Evolutionary conservation across 1,139 yeast genomes (phyloP), one percentile per base, ranked within the genome.

Genomic region (Taiozyma onychis): DNA sequence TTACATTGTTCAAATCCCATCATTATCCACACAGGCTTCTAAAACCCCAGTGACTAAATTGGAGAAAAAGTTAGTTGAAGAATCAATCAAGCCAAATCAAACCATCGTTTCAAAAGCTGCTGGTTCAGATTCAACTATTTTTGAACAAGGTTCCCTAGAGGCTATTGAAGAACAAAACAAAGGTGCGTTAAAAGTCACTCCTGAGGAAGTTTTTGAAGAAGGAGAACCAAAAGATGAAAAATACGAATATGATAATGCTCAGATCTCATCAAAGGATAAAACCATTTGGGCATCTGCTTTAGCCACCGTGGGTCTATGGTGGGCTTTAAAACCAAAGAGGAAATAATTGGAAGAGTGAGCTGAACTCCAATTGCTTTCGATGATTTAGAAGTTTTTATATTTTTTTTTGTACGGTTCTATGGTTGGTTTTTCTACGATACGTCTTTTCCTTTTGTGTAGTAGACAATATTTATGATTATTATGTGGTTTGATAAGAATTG

Each of bases 1-100:
- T 59, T 78, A 78, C 60, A 73, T 73, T 48, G 77, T 80, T 22
- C 75, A 77, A 62, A 73, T 78, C 26, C 83, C 83, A 9, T 79
- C 83, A 6, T 67, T 78, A 49, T 73, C 78, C 47, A 68, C 71
- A 26, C 77, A 77, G 55, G 83, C 83, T 2, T 75, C 78, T 41
- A 68, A 73, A 54, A 78, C 73, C 53, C 75, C 76, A 18, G 81
- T 76, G 52, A 68, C 71, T 21, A 37, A 52, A 41, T 11, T 57
- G 4, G 66, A 63, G 49, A 57, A 63, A 39, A 48, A 54, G 47
- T 63, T 62, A 21, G 44, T 45, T n/a, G 47, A 48, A 28, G 37
- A 51, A 53, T 22, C 50, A 45, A n/a, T 50, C 51, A 41, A 74
- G 53, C 54, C 55, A 21, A 54, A 58, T 41, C 54, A 54, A n/a